Evolutionary conservation across 768 basidiomycete genomes (phyloP), one percentile per base, ranked within the genome.

Genomic region (Suillus alpinus): DNA sequence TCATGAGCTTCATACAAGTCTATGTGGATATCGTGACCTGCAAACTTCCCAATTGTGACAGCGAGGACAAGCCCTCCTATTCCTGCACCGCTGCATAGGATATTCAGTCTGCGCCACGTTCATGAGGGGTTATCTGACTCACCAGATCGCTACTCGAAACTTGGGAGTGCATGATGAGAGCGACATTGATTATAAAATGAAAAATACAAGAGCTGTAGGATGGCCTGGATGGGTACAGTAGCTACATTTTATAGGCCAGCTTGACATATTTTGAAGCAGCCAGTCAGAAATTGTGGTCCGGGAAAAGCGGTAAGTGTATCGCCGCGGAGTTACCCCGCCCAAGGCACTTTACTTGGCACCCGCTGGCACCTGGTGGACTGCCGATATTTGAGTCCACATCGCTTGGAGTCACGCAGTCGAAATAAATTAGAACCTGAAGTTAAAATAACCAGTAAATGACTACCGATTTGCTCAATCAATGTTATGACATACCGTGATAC

Each of bases 1-100:
- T 75, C 63, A 2, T 79, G 69, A 9, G 77, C 72, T 57, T 83
- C 81, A 62, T 79, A 83, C 14, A 82, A 62, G n/a, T 77, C 73
- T 5, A 82, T 68, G 1, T 75, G 68, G 9, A 74, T 62, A 1
- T 62, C 65, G 32, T 34, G 32, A 9, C 32, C 32, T 53, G 59
- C 61, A 49, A 68, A 59, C 53, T 70, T 70, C 0, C 63, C 63
- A 20, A 78, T 61, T 0, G 72, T 69, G 37, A 72, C 58, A 1
- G 77, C 76, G 12, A 75, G 68, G 36, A 56, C 68, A 31, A 79
- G 65, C 5, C 78, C 77, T 13, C 71, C 78, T 51, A 78, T 73
- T 1, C 78, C 78, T 10, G 75, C 78, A 16, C 78, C 78, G 34
- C 77, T 79, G 57, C 8, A 13, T 47, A 1, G 26, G 29, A 6